Evolutionary conservation across 169 alveolate genomes (phyloP), one percentile per base, ranked within the genome.

Genomic region (Plasmodium cynomolgi): DNA sequence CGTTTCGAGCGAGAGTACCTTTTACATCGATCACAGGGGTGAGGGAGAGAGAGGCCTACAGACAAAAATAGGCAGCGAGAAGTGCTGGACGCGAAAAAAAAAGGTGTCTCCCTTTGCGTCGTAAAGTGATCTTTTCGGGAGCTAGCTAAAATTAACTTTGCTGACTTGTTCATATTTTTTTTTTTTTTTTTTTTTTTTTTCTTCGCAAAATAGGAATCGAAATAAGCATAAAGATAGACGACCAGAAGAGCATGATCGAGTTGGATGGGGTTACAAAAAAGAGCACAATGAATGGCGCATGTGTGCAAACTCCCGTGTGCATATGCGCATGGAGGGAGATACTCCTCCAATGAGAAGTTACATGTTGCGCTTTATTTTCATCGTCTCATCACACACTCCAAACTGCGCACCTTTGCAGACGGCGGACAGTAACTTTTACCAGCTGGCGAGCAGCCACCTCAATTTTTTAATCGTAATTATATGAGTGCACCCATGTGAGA

Each of bases 11-110:
- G 93, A 74, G 68, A 74, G 85, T 20, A 37, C 79, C 11, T 77
- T 85, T 37, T 85, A 85, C 44, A 54, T 75, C 79, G 93, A 85
- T 15, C 68, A 47, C 23, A 74, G 93, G 73, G 93, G 93, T 85
- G 37, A 54, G 34, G 15, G 37, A n/a, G 77, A n/a, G 77, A 62
- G 37, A 23, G 13, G 0, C 4, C 17, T 20, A 62, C 77, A 62
- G 9, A 62, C 9, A 20, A 62, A 62, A 23, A 62, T 26, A 26
- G 13, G 37, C 37, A 62, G 34, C 34, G 17, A 0, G 77, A 62
- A 62, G 34, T 62, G 23, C 11, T 15, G 6, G 15, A 23, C 11
- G 6, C 5, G 68, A 47, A 50, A 54, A 81, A 39, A 80, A 17
- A 74, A 29, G 39, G 7, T 1, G 34, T 1, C 15, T 2, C 26